A percentile compares a stretch with the other conserved stretches of the same genome.
phyloP scores from a whole-genome alignment of 75 land plant genomes.

The Picea sitchensis region DNA sequence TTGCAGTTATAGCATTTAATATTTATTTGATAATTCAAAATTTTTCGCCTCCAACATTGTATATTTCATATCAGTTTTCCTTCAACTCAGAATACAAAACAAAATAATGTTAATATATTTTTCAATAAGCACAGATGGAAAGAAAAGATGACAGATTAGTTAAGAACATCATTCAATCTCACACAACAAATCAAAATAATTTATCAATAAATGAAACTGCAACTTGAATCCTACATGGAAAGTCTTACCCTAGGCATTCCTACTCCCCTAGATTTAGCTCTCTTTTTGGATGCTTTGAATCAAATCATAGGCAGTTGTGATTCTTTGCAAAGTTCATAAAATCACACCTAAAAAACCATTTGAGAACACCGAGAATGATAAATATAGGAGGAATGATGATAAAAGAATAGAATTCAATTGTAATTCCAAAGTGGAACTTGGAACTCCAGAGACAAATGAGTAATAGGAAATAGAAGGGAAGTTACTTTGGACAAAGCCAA shows the following conservation, averaged over 20 bases:
- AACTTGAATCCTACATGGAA: background rate
- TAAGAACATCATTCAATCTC: background rate
- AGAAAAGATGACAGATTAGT: background rate
- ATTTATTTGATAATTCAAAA: too few relatives aligned
- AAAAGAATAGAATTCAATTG: background rate
- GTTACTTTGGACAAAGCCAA: too few relatives aligned
- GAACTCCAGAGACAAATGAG: background rate
- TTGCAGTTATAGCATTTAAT: too few relatives aligned
- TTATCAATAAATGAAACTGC: background rate
- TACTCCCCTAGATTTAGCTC: too few relatives aligned
- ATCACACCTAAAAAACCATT: too few relatives aligned
- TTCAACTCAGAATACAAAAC: background rate
- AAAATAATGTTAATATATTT: background rate
- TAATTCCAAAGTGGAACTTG: too few relatives aligned
- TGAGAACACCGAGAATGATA: background rate
- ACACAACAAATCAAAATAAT: background rate
- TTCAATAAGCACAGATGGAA: background rate
- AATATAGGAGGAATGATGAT: background rate
- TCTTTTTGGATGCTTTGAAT: too few relatives aligned
- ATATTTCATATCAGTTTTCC: background rate
- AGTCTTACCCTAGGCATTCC: background rate
- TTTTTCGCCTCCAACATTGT: too few relatives aligned
- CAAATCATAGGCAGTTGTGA: too few relatives aligned
- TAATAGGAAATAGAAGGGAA: conserved; percentile 9
- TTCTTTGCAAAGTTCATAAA: too few relatives aligned